These are phyloP conservation scores for Rosellinia necatrix DNA, from an alignment of 2,329 filamentous ascomycete species.

Conservation along the genomic window DNA sequence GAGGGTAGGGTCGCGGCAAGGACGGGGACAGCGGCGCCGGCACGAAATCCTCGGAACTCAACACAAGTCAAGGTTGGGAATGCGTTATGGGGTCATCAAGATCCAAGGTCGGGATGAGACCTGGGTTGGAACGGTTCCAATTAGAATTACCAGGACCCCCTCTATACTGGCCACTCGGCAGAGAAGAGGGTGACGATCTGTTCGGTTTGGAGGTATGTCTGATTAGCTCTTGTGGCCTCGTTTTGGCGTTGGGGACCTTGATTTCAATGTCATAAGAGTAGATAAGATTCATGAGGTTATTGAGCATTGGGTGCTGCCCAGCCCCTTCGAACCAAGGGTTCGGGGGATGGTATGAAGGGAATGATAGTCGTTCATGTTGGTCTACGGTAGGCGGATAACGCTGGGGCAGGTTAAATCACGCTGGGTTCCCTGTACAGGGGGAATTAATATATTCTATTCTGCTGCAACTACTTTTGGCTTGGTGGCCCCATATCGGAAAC, in stretches of 20 bases:
- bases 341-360: not conserved
- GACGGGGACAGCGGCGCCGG: not conserved
- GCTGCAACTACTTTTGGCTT: not conserved
- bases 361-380: constrained; percentile 12
- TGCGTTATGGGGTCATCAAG: constrained; percentile 25
- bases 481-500: too few relatives aligned
- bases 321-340: not conserved
- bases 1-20: not conserved
- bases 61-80: constrained; percentile 24
- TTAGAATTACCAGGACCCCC: not conserved
- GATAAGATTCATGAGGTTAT: constrained; percentile 15
- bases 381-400: not conserved
- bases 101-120: constrained; percentile 4
- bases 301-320: not conserved
- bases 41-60: constrained; percentile 16
- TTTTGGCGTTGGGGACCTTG: constrained; percentile 26
- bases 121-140: not conserved
- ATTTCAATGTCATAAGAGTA: constrained; percentile 12
- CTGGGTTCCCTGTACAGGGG: constrained; percentile 4
- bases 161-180: not conserved
- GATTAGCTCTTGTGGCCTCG: constrained; percentile 6
- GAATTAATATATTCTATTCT: not conserved
- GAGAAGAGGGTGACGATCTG: not conserved
- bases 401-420: not conserved
- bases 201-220: constrained; percentile 12